A percentile compares a stretch with the other conserved stretches of the same genome.
These are phyloP conservation scores for Ogataea paradorogensis DNA, from an alignment of 805 yeast genomes.

Conservation along the genomic window DNA sequence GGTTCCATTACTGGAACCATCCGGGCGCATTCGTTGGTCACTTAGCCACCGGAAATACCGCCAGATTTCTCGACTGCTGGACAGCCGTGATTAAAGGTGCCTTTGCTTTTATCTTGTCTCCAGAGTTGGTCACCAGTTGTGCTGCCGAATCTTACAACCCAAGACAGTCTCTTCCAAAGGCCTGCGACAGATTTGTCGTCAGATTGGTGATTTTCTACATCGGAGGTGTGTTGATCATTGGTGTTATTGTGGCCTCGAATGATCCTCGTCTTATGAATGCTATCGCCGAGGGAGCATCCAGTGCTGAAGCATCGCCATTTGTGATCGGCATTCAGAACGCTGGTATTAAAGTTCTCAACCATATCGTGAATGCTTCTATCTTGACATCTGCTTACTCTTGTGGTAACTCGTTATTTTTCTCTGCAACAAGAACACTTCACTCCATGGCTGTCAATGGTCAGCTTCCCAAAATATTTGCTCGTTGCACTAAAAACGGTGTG, in stretches of 20 bases:
- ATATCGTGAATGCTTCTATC: constrained; percentile 75
- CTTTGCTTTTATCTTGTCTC: constrained; percentile 52
- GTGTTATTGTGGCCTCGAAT: constrained; percentile 45
- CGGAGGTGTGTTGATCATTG: constrained; percentile 39
- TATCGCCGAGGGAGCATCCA: constrained; percentile 44
- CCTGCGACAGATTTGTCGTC: constrained; percentile 31
- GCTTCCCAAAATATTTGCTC: constrained; percentile 65
- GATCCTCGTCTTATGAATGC: constrained; percentile 42
- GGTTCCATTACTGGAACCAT: constrained; percentile 41
- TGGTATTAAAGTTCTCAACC: constrained; percentile 64
- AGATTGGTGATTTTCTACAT: constrained; percentile 34
- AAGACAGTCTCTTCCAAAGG: constrained; percentile 33
- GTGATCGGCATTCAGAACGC: constrained; percentile 78
- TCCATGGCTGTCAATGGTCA: constrained; percentile 73
- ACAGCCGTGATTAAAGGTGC: constrained; percentile 62
- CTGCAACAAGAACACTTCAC: constrained; percentile 70
- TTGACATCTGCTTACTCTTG: constrained; percentile 52
- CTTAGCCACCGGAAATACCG: constrained; percentile 50
- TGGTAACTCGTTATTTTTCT: constrained; percentile 72
- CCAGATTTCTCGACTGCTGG: constrained; percentile 63
- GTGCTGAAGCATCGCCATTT: constrained; percentile 83
- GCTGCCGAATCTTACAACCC: constrained; percentile 35
- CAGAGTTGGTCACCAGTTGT: constrained; percentile 32
- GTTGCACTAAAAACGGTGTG: constrained; percentile 63
- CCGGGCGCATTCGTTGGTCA: constrained; percentile 49